phyloP scores from a whole-genome alignment of 352 stramenopile genomes.

The Peronospora belbahrii region DNA sequence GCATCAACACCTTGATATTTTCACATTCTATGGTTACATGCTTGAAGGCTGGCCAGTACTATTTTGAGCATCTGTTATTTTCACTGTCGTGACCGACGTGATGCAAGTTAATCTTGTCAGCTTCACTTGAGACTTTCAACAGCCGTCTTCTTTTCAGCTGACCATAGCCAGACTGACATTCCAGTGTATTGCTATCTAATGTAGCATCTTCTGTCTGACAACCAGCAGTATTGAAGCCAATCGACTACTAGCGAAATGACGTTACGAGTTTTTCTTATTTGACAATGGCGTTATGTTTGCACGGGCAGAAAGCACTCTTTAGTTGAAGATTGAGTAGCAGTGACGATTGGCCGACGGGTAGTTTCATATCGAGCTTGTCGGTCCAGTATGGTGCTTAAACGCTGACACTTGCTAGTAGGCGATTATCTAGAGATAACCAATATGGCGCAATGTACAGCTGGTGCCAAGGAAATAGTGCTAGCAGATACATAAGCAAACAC shows the following conservation, averaged over 20 bases:
- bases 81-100: slow-evolving; percentile 3
- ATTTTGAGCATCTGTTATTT: slow-evolving; percentile 17
- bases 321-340: no score
- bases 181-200: no score
- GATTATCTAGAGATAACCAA: slow-evolving; percentile 4
- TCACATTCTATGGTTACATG: slow-evolving; percentile 7
- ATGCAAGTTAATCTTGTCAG: not conserved
- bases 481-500: no score
- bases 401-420: not conserved
- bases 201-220: no score
- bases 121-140: slow-evolving; percentile 5
- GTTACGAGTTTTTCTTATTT: not conserved
- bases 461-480: no score
- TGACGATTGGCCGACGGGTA: no score
- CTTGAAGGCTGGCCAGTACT: slow-evolving; percentile 10
- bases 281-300: no score
- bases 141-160: not conserved
- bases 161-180: no score
- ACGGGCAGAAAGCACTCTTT: no score
- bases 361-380: no score
- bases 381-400: no score
- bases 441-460: not conserved
- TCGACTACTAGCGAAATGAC: not conserved
- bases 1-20: slow-evolving; percentile 9
- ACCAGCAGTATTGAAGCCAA: no score